These are phyloP conservation scores for Citrullus mucosospermus DNA, from an alignment of 306 rosid species.

Conservation along the genomic window DNA sequence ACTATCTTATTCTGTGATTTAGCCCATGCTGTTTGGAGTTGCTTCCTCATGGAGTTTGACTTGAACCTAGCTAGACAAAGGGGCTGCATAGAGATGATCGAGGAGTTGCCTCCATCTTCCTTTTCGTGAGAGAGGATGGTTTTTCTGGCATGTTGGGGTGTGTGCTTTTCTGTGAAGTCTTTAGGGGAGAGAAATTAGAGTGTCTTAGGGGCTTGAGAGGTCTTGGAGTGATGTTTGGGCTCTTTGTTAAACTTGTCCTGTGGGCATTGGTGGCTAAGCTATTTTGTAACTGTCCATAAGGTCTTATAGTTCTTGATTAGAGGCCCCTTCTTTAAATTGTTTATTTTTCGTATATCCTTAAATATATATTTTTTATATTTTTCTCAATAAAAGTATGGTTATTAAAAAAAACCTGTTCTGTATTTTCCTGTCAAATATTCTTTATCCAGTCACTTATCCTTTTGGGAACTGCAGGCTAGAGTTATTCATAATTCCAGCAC, in stretches of 20 bases:
- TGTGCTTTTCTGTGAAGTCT: neutral
- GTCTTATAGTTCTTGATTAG: neutral
- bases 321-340: neutral
- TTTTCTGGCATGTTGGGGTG: neutral
- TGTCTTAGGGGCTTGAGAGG: neutral
- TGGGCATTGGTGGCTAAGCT: neutral
- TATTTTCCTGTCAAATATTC: neutral
- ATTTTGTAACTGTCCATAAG: neutral
- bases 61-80: neutral
- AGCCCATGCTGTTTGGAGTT: neutral
- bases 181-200: too few relatives aligned
- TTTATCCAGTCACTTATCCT: neutral
- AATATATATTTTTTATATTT: too few relatives aligned
- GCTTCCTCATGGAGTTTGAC: neutral
- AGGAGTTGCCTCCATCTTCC: neutral
- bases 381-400: neutral
- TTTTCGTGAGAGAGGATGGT: neutral
- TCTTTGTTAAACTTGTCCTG: neutral
- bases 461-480: conserved; percentile 51
- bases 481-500: conserved; percentile 67
- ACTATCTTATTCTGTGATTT: neutral
- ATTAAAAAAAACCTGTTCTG: neutral
- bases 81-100: neutral
- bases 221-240: neutral
- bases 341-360: too few relatives aligned